phyloP scores from a whole-genome alignment of 257 asterid genomes.

The Solanum pinnatisectum region DNA sequence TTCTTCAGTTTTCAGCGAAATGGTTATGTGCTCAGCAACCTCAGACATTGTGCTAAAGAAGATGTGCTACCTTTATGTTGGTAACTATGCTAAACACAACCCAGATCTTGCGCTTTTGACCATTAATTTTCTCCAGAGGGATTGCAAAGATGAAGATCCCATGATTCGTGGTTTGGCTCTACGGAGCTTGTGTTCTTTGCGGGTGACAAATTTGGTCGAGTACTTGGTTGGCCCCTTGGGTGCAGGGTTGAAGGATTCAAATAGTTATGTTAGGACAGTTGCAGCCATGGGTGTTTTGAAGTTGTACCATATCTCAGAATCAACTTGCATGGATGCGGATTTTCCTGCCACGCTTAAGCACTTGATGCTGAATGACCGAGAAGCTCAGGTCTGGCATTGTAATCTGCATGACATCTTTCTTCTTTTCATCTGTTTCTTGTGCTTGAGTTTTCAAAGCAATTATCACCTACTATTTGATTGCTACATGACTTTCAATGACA shows the following conservation, averaged over 20 bases:
- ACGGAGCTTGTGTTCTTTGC: constrained; percentile 96
- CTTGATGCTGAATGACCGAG: constrained; percentile 87
- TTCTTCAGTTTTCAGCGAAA: constrained; percentile 90
- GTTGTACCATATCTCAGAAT: constrained; percentile 75
- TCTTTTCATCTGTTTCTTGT: not conserved
- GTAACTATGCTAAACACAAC: constrained; percentile 90
- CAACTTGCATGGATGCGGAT: constrained; percentile 93
- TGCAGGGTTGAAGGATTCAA: constrained; percentile 84
- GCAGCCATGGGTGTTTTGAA: constrained; percentile 88
- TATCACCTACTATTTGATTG: not conserved
- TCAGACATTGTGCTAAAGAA: constrained; percentile 94
- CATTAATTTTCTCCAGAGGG: constrained; percentile 91
- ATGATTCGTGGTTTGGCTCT: constrained; percentile 98
- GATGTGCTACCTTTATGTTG: constrained; percentile 95
- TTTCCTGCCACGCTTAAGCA: constrained; percentile 78
- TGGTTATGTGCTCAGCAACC: constrained; percentile 99
- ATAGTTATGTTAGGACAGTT: constrained; percentile 81
- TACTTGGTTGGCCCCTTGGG: constrained; percentile 92
- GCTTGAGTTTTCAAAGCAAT: not conserved
- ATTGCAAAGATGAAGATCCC: constrained; percentile 99
- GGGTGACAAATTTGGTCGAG: constrained; percentile 93
- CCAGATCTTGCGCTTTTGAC: constrained; percentile 97
- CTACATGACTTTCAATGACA: not conserved
- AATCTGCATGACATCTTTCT: not conserved
- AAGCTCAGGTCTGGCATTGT: constrained; percentile 61